Evolutionary conservation across 441 rosid genomes (phyloP).

Genomic region (Caryocar brasiliense): DNA sequence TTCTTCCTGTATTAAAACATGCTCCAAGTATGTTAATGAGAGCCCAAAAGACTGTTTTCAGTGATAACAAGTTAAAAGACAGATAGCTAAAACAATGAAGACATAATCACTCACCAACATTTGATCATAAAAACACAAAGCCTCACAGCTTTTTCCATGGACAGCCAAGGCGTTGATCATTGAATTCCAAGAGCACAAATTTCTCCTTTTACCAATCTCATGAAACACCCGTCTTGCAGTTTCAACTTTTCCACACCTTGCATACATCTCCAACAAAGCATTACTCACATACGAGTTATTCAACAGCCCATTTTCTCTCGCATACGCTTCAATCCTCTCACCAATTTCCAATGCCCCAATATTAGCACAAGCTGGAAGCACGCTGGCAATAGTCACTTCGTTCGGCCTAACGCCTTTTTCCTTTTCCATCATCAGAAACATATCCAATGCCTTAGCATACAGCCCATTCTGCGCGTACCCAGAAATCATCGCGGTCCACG

Average conservation of each 20-base stretch:
- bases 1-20: slow-evolving; percentile 23
- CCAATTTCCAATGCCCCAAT: slow-evolving; percentile 47
- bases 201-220: slow-evolving; percentile 35
- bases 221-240: slow-evolving; percentile 31
- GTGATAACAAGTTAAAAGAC: too few relatives aligned
- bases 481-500: slow-evolving; percentile 48
- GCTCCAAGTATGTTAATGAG: too few relatives aligned
- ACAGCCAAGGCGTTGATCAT: slow-evolving; percentile 46
- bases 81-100: too few relatives aligned
- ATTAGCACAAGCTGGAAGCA: slow-evolving; percentile 46
- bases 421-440: slow-evolving; percentile 44
- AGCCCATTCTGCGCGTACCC: slow-evolving; percentile 43
- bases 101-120: slow-evolving; percentile 56
- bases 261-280: slow-evolving; percentile 40
- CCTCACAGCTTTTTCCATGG: slow-evolving; percentile 36
- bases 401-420: slow-evolving; percentile 27
- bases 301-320: slow-evolving; percentile 22
- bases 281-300: slow-evolving; percentile 35
- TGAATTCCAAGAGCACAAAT: slow-evolving; percentile 55
- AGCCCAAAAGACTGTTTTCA: too few relatives aligned
- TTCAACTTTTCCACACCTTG: slow-evolving; percentile 42
- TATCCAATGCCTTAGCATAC: slow-evolving; percentile 26
- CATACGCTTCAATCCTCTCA: slow-evolving; percentile 22
- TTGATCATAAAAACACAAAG: slow-evolving; percentile 28
- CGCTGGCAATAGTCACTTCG: slow-evolving; percentile 38